Evolutionary conservation across 2,329 filamentous ascomycete genomes (phyloP).

Genomic region (Apiospora phragmitis): DNA sequence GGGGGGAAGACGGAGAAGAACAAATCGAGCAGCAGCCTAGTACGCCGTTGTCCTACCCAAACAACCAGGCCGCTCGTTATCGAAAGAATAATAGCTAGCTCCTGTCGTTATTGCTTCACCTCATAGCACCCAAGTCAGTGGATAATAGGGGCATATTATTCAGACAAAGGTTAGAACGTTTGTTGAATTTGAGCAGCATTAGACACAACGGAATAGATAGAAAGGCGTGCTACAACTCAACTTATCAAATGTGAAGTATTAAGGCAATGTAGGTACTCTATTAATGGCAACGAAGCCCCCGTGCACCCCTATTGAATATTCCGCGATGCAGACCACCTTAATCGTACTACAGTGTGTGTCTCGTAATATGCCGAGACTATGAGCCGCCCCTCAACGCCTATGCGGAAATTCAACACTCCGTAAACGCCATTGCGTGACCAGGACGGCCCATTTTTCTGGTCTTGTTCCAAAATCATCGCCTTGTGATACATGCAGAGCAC

Average conservation of each 20-base stretch:
- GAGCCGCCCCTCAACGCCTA: conserved; percentile 16
- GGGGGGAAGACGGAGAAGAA: too few species aligned
- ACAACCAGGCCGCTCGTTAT: too few species aligned
- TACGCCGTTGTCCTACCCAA: too few species aligned
- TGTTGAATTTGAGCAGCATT: too few species aligned
- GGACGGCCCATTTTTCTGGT: background rate
- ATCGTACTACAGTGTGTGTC: background rate
- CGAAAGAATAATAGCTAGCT: too few species aligned
- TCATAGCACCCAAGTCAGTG: too few species aligned
- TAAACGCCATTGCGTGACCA: conserved; percentile 14
- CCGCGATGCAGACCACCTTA: conserved; percentile 16
- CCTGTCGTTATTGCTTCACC: too few species aligned
- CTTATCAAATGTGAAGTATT: background rate
- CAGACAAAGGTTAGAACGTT: too few species aligned
- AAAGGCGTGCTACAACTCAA: background rate
- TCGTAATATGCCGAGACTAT: background rate
- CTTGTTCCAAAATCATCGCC: conserved; percentile 14
- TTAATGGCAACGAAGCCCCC: conserved; percentile 21
- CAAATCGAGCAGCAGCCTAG: too few species aligned
- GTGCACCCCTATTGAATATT: background rate
- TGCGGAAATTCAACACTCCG: conserved; percentile 14
- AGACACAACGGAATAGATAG: background rate
- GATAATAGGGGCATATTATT: too few species aligned
- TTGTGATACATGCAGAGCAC: conserved; percentile 13
- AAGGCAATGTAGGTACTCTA: conserved; percentile 16